Base-by-base conservation (phyloP, 2,329 filamentous ascomycete species). In the Phyllosticta paracitricarpa region DNA sequence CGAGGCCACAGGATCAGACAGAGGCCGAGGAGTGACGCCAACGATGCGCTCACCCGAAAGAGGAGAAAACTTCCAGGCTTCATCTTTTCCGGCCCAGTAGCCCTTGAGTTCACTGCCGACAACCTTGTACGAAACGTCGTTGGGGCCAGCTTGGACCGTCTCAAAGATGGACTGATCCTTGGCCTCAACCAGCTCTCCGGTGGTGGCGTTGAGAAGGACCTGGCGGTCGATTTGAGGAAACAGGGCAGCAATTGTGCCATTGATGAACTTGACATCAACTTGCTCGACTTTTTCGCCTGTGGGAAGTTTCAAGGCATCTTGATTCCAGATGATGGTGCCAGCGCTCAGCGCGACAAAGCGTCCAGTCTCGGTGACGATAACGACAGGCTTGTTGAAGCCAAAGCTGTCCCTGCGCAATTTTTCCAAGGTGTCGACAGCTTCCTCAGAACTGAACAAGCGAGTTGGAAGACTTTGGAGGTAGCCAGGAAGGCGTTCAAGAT, bases 1-100 rank as follows among this genome's bases (percentile, higher is more conserved):
- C 0, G 94, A 97, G 2, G 94, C 93, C 56, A 97, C 86, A 0
- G 91, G 91, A 67, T 99, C 92, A 65, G 93, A 88, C 2, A 82
- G 71, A 9, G 90, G 86, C 56, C 87, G 83, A 19, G 86, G 81
- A 2, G 86, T 86, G 51, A 94, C 80, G 54, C 82, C 78, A 6
- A 87, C 78, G 59, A 97, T 84, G 62, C 79, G 84, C 71, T 95
- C 84, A 10, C 84, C 85, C 1, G 78, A 69, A 0, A 84, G 79
- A 8, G 89, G 83, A 25, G 82, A 74, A 68, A 97, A 91, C 30
- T 82, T 84, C 94, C 94, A 99, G 69, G 72, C 62, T 59, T 71
- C 63, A 56, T 71, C 67, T 17, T 68, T 65, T 17, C 61, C 61
- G 9, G 70, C 67, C 40, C 72, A 55, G 54, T 66, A 70, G 19